Evolutionary conservation across 1,284 basidiomycete species (phyloP).

Genomic region (Irpex sp.): DNA sequence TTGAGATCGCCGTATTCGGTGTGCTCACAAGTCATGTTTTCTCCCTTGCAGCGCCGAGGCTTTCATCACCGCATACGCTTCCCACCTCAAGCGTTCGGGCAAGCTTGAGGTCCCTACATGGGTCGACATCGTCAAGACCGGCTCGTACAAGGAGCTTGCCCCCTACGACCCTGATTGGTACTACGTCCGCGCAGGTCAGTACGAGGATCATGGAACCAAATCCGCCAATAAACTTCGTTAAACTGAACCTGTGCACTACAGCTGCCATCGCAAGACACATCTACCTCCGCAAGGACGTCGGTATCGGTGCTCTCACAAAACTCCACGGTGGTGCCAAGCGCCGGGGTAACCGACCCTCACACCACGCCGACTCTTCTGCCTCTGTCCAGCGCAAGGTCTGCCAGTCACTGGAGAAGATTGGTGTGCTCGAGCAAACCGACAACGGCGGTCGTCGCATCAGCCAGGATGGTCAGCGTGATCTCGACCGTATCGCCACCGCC

Average conservation of each 20-base stretch:
- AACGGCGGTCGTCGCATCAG: constrained; percentile 96
- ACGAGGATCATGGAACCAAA: background rate
- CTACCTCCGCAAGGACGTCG: constrained; percentile 99
- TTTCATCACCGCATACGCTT: constrained; percentile 90
- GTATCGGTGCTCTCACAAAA: constrained; percentile 94
- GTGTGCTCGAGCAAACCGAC: constrained; percentile 91
- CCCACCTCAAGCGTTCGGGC: constrained; percentile 93
- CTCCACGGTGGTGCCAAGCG: constrained; percentile 96
- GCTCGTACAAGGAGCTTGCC: constrained; percentile 95
- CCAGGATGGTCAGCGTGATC: constrained; percentile 96
- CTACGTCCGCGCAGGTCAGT: constrained; percentile 94
- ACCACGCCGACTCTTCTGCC: constrained; percentile 87
- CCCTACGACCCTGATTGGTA: constrained; percentile 99
- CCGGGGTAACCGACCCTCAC: constrained; percentile 92
- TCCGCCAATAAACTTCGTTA: background rate
- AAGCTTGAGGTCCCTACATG: constrained; percentile 99
- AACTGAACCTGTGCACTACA: constrained; percentile 27
- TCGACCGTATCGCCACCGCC: constrained; percentile 98
- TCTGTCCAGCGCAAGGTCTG: constrained; percentile 90
- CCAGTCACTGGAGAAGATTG: constrained; percentile 98
- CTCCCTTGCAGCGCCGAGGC: constrained; percentile 67
- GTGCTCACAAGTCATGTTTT: background rate
- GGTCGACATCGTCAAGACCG: constrained; percentile 99
- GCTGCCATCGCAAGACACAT: constrained; percentile 98
- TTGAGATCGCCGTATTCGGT: background rate